Base-by-base conservation (phyloP, 2,329 filamentous ascomycete species). In the Diaporthe citri region DNA sequence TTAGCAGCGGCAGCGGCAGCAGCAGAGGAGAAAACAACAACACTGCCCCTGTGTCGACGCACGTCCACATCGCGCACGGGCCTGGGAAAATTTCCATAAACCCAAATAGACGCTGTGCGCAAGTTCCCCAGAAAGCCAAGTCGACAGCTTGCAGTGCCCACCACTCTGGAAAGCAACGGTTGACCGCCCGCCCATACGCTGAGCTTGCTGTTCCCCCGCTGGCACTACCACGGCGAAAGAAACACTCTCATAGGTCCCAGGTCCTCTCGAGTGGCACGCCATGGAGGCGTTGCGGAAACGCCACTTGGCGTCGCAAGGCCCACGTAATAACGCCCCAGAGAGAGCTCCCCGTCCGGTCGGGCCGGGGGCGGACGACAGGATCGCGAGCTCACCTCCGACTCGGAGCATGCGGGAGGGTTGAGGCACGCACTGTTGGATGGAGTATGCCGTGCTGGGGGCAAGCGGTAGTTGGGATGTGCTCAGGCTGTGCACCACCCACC, bases 41-140 rank as follows among this genome's bases (percentile, higher is more conserved):
- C 57, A 60, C 20, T 22, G 22, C 28, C 25, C 46, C 25, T 20
- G 31, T 8, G 43, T 22, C 10, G 17, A 22, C 39, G n/a, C 39
- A 43, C 52, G 57, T 67, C 46, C 46, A 17, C 64, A 41, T 25
- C 22, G 46, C 64, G 48, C 64, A 69, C 46, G 64, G 31, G 20
- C 34, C 22, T 25, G 31, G 13, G 7, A 34, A n/a, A 22, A 22
- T 41, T 22, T 15, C 48, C n/a, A 39, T 4, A 20, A 52, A 36
- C 31, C 31, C 34, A 67, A 36, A 67, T 25, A 39, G 22, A 51
- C 15, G 22, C 62, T 25, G 2, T 15, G 20, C 4, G 22, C 62
- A 46, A 13, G 31, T 31, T 20, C 28, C 22, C 22, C 2, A 5
- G 9, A 67, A 52, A 52, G 28, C 28, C 46, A 67, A 67, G 39